A percentile compares a stretch with the other conserved stretches of the same genome.
phyloP scores from a whole-genome alignment of 1,284 basidiomycete species.

The Nidula niveotomentosa region DNA sequence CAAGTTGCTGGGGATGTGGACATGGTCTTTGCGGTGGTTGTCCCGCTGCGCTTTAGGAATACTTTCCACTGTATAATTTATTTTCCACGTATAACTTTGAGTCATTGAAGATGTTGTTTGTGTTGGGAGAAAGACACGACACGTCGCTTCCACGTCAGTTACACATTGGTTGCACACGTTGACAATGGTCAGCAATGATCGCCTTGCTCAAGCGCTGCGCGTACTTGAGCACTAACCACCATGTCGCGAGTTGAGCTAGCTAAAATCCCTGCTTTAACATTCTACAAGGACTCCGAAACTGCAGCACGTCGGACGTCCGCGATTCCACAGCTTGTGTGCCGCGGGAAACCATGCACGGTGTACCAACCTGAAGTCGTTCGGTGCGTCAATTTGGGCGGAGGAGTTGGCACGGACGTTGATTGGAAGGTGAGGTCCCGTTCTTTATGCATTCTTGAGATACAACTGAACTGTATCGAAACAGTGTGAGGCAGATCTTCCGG shows the following conservation, averaged over 20 bases:
- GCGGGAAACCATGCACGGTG: slow-evolving; percentile 74
- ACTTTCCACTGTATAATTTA: neutral
- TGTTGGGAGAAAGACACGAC: slow-evolving; percentile 5
- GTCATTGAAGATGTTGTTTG: neutral
- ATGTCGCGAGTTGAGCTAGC: slow-evolving; percentile 73
- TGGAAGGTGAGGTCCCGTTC: slow-evolving; percentile 65
- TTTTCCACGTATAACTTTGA: no score
- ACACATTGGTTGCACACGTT: neutral
- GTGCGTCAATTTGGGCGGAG: slow-evolving; percentile 75
- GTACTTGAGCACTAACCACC: slow-evolving; percentile 4
- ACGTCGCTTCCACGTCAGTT: slow-evolving; percentile 30
- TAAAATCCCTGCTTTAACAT: slow-evolving; percentile 74
- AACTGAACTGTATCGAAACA: slow-evolving; percentile 23
- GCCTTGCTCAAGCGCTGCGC: no score
- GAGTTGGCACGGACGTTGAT: slow-evolving; percentile 73
- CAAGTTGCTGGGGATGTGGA: slow-evolving; percentile 85
- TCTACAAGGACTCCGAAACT: slow-evolving; percentile 74
- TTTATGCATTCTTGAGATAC: slow-evolving; percentile 1
- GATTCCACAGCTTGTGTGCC: slow-evolving; percentile 78
- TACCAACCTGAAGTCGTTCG: slow-evolving; percentile 87
- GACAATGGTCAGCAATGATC: neutral
- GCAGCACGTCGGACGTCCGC: slow-evolving; percentile 63
- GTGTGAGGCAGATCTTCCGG: slow-evolving; percentile 91
- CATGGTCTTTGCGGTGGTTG: slow-evolving; percentile 74
- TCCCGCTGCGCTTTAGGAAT: slow-evolving; percentile 30